phyloP scores from a whole-genome alignment of 2,329 filamentous ascomycete species.

The Calcarisporium arbuscula region DNA sequence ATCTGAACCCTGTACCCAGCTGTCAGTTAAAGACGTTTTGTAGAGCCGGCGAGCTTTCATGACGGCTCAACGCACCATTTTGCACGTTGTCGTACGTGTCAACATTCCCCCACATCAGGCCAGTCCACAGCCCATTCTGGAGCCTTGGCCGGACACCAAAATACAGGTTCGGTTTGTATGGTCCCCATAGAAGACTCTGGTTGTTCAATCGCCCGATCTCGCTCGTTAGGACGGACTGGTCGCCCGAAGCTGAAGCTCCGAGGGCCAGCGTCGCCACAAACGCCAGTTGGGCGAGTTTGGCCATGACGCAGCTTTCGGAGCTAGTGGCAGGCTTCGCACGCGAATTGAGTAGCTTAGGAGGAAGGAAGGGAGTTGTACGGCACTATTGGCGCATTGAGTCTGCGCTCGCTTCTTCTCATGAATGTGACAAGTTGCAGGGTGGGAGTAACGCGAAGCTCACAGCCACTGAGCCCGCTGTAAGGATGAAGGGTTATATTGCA shows the following conservation, averaged over 20 bases:
- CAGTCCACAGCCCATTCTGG: slow-evolving; percentile 73
- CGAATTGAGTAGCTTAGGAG: no score
- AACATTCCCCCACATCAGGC: slow-evolving; percentile 82
- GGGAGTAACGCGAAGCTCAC: no score
- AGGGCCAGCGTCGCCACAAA: slow-evolving; percentile 21
- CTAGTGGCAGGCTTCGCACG: no score
- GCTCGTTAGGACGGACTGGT: slow-evolving; percentile 34
- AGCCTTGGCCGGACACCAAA: slow-evolving; percentile 83
- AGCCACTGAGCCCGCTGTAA: no score
- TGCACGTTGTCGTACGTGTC: slow-evolving; percentile 73
- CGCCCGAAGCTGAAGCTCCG: slow-evolving; percentile 19
- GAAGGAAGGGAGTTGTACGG: no score
- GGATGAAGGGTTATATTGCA: no score
- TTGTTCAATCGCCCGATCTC: slow-evolving; percentile 58
- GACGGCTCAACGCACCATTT: slow-evolving; percentile 47
- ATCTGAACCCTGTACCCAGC: slow-evolving; percentile 61
- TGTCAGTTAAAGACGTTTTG: slow-evolving; percentile 3
- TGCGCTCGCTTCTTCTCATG: no score
- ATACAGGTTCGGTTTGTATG: slow-evolving; percentile 89
- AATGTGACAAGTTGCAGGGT: no score
- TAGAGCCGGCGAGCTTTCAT: not conserved
- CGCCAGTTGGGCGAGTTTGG: slow-evolving; percentile 23
- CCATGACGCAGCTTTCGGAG: no score
- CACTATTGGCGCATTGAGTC: no score
- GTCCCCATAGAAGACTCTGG: slow-evolving; percentile 88